Percentiles rank a stretch among this genome's conserved stretches.
Conservation (phyloP, 257 asterid species). For the Fraxinus americana region DNA sequence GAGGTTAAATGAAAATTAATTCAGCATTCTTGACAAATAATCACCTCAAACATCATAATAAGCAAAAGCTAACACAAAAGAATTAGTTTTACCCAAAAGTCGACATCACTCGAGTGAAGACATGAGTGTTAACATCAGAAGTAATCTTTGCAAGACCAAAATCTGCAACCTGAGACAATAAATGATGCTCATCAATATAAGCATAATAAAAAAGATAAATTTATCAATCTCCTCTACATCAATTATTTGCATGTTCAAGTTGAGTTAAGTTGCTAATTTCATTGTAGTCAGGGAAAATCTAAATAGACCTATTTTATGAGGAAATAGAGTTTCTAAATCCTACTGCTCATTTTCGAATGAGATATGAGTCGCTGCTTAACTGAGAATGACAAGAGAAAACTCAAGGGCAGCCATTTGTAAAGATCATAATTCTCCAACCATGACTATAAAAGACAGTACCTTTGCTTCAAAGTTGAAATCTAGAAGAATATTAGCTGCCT, state of each 20-base stretch:
- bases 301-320: neutral
- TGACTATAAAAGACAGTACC: constrained; percentile 41
- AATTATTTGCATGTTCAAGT: constrained; percentile 6
- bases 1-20: neutral
- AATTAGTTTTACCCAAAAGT: constrained; percentile 70
- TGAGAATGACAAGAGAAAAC: neutral
- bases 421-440: neutral
- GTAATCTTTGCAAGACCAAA: constrained; percentile 85
- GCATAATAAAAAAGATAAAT: neutral
- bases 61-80: constrained; percentile 5
- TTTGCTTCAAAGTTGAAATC: constrained; percentile 84
- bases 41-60: neutral
- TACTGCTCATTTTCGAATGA: neutral
- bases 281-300: neutral
- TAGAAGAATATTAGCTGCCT: constrained; percentile 85
- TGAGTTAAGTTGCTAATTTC: neutral
- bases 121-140: constrained; percentile 75
- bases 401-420: neutral
- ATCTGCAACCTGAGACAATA: constrained; percentile 83
- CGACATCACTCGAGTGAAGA: constrained; percentile 94
- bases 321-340: constrained; percentile 9
- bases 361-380: neutral
- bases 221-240: constrained; percentile 21
- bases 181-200: constrained; percentile 21
- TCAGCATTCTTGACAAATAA: too few species aligned